Percentiles rank a stretch among this genome's conserved stretches.
phyloP scores from a whole-genome alignment of 495 filamentous ascomycete species.

The Penicillium daleae region DNA sequence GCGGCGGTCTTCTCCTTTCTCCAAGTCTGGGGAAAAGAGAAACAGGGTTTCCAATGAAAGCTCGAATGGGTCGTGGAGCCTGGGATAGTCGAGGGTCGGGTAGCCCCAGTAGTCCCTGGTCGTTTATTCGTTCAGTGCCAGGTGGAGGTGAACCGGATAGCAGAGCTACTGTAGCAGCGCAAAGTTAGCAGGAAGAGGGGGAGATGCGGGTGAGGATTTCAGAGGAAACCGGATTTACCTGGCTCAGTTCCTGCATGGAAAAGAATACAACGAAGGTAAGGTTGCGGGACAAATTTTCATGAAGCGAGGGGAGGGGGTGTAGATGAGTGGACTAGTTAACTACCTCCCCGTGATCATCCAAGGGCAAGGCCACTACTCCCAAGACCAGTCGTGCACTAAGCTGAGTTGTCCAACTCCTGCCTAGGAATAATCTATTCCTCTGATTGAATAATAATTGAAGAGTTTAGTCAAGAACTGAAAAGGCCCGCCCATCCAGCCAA shows the following conservation, averaged over 20 bases:
- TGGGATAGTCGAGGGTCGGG: slow-evolving; percentile 11
- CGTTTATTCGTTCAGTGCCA: not conserved
- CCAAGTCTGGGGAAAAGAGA: not conserved
- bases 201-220: not conserved
- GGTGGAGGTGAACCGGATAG: slow-evolving; percentile 6
- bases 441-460: too few species aligned
- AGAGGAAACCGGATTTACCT: slow-evolving; percentile 2
- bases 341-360: too few species aligned
- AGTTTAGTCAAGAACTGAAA: not conserved
- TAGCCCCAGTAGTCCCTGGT: slow-evolving; percentile 17
- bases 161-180: not conserved
- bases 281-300: not conserved
- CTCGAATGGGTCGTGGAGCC: slow-evolving; percentile 11
- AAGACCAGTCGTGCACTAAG: too few species aligned
- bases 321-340: not conserved
- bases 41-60: slow-evolving; percentile 14
- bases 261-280: not conserved
- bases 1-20: not conserved
- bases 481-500: not conserved
- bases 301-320: slow-evolving; percentile 22
- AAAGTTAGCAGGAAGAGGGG: not conserved
- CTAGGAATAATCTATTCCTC: too few species aligned
- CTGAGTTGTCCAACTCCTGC: too few species aligned
- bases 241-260: not conserved
- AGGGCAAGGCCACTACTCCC: too few species aligned